phyloP scores from a whole-genome alignment of 129 eudicot species.

The Helichrysum umbraculigerum region DNA sequence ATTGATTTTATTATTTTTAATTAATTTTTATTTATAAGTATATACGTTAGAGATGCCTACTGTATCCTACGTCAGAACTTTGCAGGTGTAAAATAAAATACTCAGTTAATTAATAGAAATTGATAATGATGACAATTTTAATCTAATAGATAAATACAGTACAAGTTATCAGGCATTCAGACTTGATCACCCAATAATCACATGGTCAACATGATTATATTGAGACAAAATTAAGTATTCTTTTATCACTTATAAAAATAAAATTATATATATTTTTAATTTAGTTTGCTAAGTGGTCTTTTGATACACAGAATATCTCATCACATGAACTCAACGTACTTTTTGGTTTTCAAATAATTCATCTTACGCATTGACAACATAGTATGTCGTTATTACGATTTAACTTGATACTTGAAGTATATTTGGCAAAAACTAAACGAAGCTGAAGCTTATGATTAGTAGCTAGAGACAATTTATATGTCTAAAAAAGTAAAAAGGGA shows the following conservation, averaged over 20 bases:
- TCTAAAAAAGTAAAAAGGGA: too few species aligned
- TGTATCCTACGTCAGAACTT: slow-evolving; percentile 14
- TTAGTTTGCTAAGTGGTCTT: background rate
- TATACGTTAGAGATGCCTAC: background rate
- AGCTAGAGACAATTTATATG: too few species aligned
- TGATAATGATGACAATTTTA: background rate
- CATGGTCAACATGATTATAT: slow-evolving; percentile 18
- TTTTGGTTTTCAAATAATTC: background rate
- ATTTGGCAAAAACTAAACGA: too few species aligned
- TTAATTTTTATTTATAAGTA: too few species aligned
- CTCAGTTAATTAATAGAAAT: background rate
- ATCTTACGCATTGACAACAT: background rate
- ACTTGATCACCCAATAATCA: slow-evolving; percentile 18
- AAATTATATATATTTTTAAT: background rate
- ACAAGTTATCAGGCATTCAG: slow-evolving; percentile 1
- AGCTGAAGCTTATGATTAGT: too few species aligned
- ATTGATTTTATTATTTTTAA: too few species aligned
- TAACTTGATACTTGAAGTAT: background rate
- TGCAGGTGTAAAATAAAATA: slow-evolving; percentile 14
- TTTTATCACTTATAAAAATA: background rate
- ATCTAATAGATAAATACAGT: slow-evolving; percentile 11
- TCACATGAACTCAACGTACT: background rate
- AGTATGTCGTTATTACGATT: background rate
- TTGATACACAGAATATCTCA: background rate
- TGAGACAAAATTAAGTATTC: background rate